Conservation (phyloP, 441 rosid species). For the Populus hybrid region DNA sequence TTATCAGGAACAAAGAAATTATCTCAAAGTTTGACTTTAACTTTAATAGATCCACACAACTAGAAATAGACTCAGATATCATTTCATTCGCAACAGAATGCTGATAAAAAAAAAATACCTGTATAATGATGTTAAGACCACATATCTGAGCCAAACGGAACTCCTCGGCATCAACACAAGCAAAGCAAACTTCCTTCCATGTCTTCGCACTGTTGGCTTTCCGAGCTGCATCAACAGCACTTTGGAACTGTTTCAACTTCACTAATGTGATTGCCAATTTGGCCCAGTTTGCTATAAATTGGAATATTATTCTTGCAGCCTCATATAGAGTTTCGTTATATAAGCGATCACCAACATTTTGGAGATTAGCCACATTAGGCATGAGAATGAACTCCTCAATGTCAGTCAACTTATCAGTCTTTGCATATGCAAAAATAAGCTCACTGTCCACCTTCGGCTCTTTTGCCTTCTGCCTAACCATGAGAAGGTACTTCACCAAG, state of each 20-base stretch:
- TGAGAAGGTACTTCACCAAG: too few species aligned
- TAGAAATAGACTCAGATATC: background rate
- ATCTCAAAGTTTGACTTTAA: background rate
- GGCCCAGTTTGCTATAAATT: slow-evolving; percentile 99
- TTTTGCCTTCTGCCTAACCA: too few species aligned
- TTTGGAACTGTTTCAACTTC: slow-evolving; percentile 90
- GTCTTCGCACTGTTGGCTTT: slow-evolving; percentile 99
- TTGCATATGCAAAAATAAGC: too few species aligned
- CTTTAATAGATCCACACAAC: background rate
- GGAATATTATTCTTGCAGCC: slow-evolving; percentile 27
- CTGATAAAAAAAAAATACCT: slow-evolving; percentile 40
- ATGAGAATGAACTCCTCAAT: too few species aligned
- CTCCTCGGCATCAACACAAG: slow-evolving; percentile 99
- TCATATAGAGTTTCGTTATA: too few species aligned
- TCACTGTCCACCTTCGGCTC: too few species aligned
- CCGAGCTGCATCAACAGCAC: slow-evolving; percentile 99
- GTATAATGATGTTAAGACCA: slow-evolving; percentile 93
- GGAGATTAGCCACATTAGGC: too few species aligned
- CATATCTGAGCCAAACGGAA: slow-evolving; percentile 99
- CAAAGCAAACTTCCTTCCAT: slow-evolving; percentile 99
- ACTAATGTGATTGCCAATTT: slow-evolving; percentile 95
- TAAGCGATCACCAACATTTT: too few species aligned
- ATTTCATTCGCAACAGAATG: background rate
- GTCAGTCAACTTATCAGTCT: too few species aligned
- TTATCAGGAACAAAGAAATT: background rate